A percentile compares a stretch with the other conserved stretches of the same genome.
phyloP scores from a whole-genome alignment of 139 green algal genomes.

The Haematococcus lacustris region DNA sequence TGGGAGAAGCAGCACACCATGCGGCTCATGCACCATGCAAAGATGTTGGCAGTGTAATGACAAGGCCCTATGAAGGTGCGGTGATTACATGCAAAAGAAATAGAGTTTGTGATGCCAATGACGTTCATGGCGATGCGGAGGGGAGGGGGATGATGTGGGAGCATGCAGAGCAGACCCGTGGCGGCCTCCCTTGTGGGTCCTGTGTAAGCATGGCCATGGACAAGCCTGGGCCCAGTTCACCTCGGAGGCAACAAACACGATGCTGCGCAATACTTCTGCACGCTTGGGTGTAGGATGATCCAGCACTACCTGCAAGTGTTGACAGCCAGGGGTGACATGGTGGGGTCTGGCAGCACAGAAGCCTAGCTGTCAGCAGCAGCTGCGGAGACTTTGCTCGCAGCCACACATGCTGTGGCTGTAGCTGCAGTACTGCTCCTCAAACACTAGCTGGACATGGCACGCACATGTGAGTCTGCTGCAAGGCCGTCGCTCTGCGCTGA shows the following conservation, averaged over 20 bases:
- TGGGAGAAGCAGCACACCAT: not conserved
- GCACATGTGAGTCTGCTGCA: no score
- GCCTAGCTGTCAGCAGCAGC: no score
- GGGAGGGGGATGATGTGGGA: not conserved
- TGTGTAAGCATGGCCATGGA: not conserved
- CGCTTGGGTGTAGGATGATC: not conserved
- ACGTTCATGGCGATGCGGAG: not conserved
- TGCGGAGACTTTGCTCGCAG: no score
- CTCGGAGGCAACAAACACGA: not conserved
- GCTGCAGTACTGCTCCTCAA: no score
- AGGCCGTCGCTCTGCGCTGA: no score
- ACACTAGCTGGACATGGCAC: no score
- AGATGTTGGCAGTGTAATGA: not conserved
- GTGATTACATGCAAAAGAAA: no score
- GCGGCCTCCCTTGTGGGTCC: not conserved
- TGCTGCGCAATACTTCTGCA: not conserved
- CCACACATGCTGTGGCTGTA: no score
- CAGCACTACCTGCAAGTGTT: not conserved
- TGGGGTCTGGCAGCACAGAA: no score
- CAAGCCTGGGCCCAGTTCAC: not conserved
- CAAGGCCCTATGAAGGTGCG: not conserved
- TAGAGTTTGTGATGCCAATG: not conserved
- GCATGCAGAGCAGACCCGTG: not conserved
- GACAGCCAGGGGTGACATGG: no score
- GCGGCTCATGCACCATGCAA: not conserved